Evolutionary conservation across 2,329 filamentous ascomycete genomes (phyloP).

Genomic region (Epichloe scottii): DNA sequence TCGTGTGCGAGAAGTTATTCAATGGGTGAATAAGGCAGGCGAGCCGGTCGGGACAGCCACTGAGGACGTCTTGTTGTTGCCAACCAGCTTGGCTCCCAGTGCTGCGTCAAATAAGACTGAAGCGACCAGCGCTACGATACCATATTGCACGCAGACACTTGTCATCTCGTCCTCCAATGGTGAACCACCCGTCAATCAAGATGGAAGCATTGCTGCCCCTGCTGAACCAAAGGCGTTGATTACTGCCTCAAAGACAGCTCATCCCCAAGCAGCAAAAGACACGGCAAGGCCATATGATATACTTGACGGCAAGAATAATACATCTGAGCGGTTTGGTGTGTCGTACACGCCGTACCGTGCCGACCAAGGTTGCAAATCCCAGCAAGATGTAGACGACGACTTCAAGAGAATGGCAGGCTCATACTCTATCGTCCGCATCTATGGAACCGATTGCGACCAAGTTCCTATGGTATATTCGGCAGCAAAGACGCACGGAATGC

Average conservation of each 20-base stretch:
- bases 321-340: slow-evolving; percentile 25
- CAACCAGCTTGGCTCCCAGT: slow-evolving; percentile 5
- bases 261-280: background rate
- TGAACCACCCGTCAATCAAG: background rate
- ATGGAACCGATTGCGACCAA: slow-evolving; percentile 71
- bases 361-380: slow-evolving; percentile 53
- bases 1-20: slow-evolving; percentile 34
- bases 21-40: slow-evolving; percentile 48
- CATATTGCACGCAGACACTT: slow-evolving; percentile 3
- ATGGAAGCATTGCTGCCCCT: background rate
- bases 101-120: slow-evolving; percentile 1
- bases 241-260: background rate
- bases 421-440: slow-evolving; percentile 59
- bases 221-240: background rate
- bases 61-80: slow-evolving; percentile 19
- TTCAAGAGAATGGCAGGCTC: slow-evolving; percentile 38
- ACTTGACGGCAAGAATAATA: background rate
- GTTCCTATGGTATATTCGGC: slow-evolving; percentile 49
- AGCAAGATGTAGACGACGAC: slow-evolving; percentile 50
- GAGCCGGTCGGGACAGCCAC: slow-evolving; percentile 33
- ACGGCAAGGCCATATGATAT: background rate
- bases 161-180: background rate
- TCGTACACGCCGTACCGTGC: slow-evolving; percentile 37
- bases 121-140: background rate
- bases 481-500: slow-evolving; percentile 50